Percentiles rank a stretch among this genome's conserved stretches.
Conservation (phyloP, 129 eudicot species). For the Glebionis coronaria region DNA sequence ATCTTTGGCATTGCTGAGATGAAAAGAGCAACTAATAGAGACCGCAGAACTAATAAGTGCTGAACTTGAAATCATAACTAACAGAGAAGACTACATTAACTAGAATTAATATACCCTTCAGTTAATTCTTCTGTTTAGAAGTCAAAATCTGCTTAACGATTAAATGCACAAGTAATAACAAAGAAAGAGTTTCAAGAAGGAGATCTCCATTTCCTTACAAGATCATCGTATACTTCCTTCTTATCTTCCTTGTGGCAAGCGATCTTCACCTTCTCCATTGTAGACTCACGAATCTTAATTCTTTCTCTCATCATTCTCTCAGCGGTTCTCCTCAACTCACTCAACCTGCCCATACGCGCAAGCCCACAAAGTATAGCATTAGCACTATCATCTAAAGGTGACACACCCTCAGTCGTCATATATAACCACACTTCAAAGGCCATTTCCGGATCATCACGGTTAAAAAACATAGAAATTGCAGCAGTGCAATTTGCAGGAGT, state of each 20-base stretch:
- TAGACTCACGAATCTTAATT: constrained; percentile 52
- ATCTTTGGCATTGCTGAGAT: neutral
- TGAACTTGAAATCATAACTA: neutral
- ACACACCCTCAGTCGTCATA: constrained; percentile 48
- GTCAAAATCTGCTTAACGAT: too few relatives aligned
- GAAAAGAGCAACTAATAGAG: neutral
- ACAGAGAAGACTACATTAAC: neutral
- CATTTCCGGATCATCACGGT: constrained; percentile 82
- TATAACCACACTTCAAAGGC: constrained; percentile 73
- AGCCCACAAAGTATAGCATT: constrained; percentile 78
- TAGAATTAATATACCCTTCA: neutral
- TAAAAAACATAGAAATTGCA: constrained; percentile 68
- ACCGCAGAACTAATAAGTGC: neutral
- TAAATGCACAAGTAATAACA: constrained; percentile 14
- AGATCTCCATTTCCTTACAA: constrained; percentile 71
- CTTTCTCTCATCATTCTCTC: constrained; percentile 52
- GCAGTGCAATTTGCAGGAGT: constrained; percentile 56
- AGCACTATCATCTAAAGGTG: constrained; percentile 65
- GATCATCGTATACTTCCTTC: constrained; percentile 48
- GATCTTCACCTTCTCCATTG: constrained; percentile 65
- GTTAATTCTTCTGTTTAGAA: too few relatives aligned
- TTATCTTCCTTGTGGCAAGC: constrained; percentile 50
- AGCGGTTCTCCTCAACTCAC: constrained; percentile 62
- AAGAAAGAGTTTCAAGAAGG: constrained; percentile 16
- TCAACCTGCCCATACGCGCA: constrained; percentile 50